Conservation (phyloP, 768 basidiomycete species). For the Leucosporidium creatinivorum region DNA sequence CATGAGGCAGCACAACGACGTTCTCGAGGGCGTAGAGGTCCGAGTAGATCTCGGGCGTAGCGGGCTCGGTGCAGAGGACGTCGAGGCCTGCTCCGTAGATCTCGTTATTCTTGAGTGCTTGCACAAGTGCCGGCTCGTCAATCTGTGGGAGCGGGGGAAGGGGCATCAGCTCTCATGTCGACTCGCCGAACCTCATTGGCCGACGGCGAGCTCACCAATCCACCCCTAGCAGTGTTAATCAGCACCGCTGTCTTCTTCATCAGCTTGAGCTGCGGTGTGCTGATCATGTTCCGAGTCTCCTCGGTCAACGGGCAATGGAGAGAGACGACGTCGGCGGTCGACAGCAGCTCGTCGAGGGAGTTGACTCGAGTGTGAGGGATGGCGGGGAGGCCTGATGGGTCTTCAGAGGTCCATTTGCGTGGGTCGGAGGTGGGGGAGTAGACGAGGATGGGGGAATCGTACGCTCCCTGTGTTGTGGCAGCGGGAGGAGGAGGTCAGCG, state of each 20-base stretch:
- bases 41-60: constrained; percentile 46
- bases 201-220: constrained; percentile 45
- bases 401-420: constrained; percentile 51
- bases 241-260: constrained; percentile 57
- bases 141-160: constrained; percentile 1
- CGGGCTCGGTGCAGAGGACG: constrained; percentile 58
- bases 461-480: constrained; percentile 54
- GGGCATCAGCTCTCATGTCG: background rate
- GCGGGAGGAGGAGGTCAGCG: background rate
- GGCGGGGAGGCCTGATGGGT: constrained; percentile 47
- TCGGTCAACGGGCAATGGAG: constrained; percentile 56
- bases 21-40: constrained; percentile 13
- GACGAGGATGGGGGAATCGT: constrained; percentile 54
- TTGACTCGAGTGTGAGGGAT: constrained; percentile 22
- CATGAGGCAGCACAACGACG: constrained; percentile 19
- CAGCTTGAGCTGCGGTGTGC: constrained; percentile 47
- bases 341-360: constrained; percentile 53
- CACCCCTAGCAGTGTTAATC: constrained; percentile 61
- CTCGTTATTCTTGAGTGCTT: constrained; percentile 46
- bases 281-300: constrained; percentile 50
- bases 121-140: constrained; percentile 53
- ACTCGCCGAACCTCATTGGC: no score
- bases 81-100: constrained; percentile 60
- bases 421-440: constrained; percentile 59
- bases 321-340: constrained; percentile 55